Base-by-base conservation (phyloP, 768 basidiomycete species). In the Pleurotus sapidus region DNA sequence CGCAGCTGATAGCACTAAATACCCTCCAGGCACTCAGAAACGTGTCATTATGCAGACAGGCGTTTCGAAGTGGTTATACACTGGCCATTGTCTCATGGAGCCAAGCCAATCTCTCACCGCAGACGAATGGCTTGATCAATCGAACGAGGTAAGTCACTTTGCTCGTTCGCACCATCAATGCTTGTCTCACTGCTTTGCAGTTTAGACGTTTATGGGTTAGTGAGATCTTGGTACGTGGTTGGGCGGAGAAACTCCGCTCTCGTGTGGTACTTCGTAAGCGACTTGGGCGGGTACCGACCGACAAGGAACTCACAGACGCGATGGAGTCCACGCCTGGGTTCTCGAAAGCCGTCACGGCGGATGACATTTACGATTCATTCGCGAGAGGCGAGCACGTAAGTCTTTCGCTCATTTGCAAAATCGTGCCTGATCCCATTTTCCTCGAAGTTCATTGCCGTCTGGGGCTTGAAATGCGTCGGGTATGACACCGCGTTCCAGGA, bases 401-500 rank as follows among this genome's bases (percentile, higher is more conserved):
- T 15, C 6, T 17, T 17, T 5, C 14, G 1, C 12, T 8, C 12
- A 12, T 11, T 47, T 43, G 20, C 20, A 20, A 20, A 46, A n/a
- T 20, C 24, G 0, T 12, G 20, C 9, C 39, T 46, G 8, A 49
- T 20, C 23, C n/a, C 12, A n/a, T 6, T 20, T 4, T 49, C 25
- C 23, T 4, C 43, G 11, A 45, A 76, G 73, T 57, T 50, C 20
- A 63, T 78, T 24, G 64, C 64, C 1, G 72, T 74, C 1, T 75
- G 72, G 71, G 71, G 69, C 0, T 66, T 77, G 71, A 72, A 76
- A 57, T 78, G 77, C 49, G 65, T 76, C 15, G 74, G 67, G 3
- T 78, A 78, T 47, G 74, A 78, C 47, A 60, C 61, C 5, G 60
- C 67, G 0, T 74, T 77, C 48, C 76, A 77, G 57, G 57, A 57